phyloP scores from a whole-genome alignment of 345 rosid species.

The Adansonia digitata region DNA sequence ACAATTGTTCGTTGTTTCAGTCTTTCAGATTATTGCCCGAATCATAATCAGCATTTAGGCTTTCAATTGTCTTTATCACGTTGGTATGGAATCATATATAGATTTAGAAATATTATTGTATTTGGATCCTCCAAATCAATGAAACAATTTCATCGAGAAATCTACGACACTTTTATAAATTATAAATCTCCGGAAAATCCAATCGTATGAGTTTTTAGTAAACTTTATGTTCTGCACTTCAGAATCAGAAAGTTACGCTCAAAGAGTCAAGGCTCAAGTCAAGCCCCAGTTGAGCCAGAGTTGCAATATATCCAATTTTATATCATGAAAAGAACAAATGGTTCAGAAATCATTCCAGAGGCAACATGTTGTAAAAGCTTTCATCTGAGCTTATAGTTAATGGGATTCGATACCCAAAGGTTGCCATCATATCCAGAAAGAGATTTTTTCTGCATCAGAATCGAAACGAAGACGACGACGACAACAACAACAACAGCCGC shows the following conservation, averaged over 20 bases:
- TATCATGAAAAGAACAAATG: neutral
- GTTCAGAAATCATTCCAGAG: neutral
- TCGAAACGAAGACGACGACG: neutral
- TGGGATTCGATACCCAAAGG: constrained; percentile 4
- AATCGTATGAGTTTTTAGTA: neutral
- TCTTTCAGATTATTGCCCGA: neutral
- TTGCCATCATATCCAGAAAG: neutral
- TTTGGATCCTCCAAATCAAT: neutral
- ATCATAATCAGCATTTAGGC: neutral
- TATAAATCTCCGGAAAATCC: neutral
- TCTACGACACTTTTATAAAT: neutral
- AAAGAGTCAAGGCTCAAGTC: neutral
- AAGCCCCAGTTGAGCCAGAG: neutral
- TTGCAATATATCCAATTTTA: neutral
- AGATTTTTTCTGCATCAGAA: neutral
- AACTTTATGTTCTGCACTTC: neutral
- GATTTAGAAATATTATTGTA: neutral
- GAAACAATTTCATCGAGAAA: neutral
- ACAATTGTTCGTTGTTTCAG: neutral
- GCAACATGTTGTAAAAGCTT: neutral
- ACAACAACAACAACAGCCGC: neutral
- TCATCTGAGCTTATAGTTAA: neutral
- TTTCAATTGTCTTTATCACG: neutral
- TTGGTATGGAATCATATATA: neutral
- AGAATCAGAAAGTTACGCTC: neutral